Conservation (phyloP, 2,329 filamentous ascomycete species). For the Sphaerulina vaccinii region DNA sequence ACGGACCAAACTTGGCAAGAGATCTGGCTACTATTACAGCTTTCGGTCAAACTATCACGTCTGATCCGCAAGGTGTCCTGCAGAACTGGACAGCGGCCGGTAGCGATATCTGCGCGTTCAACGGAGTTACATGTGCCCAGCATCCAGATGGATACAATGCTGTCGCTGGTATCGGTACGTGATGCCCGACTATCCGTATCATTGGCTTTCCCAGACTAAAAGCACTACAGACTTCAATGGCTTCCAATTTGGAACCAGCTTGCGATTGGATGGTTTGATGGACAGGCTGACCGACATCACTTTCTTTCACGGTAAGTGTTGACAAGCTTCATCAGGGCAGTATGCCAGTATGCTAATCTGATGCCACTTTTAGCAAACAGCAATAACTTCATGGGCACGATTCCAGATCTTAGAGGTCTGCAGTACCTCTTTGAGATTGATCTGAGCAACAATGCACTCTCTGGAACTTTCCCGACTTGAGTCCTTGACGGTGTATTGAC, state of each 20-base stretch:
- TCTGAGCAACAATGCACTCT: slow-evolving; percentile 17
- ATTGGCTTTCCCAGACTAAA: neutral
- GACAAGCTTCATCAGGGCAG: neutral
- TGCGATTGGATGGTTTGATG: slow-evolving; percentile 11
- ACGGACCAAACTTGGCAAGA: slow-evolving; percentile 7
- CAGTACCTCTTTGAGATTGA: slow-evolving; percentile 19
- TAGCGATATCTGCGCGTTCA: slow-evolving; percentile 12
- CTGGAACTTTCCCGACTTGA: slow-evolving; percentile 10
- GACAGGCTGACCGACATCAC: slow-evolving; percentile 15
- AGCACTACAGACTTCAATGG: slow-evolving; percentile 9
- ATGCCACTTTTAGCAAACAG: slow-evolving; percentile 3
- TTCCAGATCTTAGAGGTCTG: slow-evolving; percentile 15
- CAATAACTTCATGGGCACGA: slow-evolving; percentile 16
- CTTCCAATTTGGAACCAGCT: slow-evolving; percentile 2
- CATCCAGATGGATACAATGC: slow-evolving; percentile 7
- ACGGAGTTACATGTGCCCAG: slow-evolving; percentile 8
- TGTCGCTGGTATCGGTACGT: slow-evolving; percentile 13
- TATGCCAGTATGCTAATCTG: neutral
- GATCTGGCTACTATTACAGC: slow-evolving; percentile 12
- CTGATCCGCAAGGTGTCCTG: slow-evolving; percentile 11
- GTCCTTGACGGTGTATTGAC: slow-evolving; percentile 11
- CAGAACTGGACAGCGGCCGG: slow-evolving; percentile 12
- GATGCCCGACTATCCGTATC: neutral
- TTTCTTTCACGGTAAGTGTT: slow-evolving; percentile 15
- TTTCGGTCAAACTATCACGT: slow-evolving; percentile 17